These are phyloP conservation scores for Nannizziopsis arthrosporioides DNA, from an alignment of 2,329 filamentous ascomycete species.

Conservation along the genomic window DNA sequence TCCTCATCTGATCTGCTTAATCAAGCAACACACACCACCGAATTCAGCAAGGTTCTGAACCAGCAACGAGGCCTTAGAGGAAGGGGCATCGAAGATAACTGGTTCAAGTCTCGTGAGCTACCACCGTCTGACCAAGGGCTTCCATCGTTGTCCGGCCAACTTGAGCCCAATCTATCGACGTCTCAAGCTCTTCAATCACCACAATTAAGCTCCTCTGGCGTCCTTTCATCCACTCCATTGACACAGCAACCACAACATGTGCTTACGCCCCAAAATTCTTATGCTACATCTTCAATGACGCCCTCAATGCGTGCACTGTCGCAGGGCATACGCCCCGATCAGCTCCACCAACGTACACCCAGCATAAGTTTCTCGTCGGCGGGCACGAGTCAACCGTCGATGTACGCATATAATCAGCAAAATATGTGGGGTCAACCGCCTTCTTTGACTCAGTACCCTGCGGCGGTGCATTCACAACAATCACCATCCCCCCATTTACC, in stretches of 20 bases:
- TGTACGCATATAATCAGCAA: constrained; percentile 45
- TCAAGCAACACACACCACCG: constrained; percentile 77
- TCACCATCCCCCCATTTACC: constrained; percentile 30
- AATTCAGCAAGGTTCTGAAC: constrained; percentile 77
- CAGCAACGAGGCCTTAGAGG: constrained; percentile 66
- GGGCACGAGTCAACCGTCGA: constrained; percentile 34
- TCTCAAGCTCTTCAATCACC: constrained; percentile 32
- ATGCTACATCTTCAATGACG: constrained; percentile 58
- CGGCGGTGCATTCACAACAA: constrained; percentile 30
- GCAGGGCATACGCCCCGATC: constrained; percentile 46
- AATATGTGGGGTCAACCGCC: constrained; percentile 50
- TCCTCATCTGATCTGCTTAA: constrained; percentile 67
- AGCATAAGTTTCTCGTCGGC: constrained; percentile 46
- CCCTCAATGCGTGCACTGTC: constrained; percentile 61
- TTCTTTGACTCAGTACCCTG: constrained; percentile 46
- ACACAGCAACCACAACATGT: constrained; percentile 35
- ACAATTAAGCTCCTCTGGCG: constrained; percentile 25
- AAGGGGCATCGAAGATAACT: constrained; percentile 69
- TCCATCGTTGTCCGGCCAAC: constrained; percentile 25
- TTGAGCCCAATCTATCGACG: constrained; percentile 16
- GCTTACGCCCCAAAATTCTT: constrained; percentile 48
- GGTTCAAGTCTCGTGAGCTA: constrained; percentile 72
- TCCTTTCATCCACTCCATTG: constrained; percentile 29
- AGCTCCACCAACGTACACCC: constrained; percentile 57
- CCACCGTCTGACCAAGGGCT: constrained; percentile 43